Percentiles rank a stretch among this genome's conserved stretches.
Evolutionary conservation across 345 rosid genomes (phyloP).

Genomic region (Arabis hirsuta): DNA sequence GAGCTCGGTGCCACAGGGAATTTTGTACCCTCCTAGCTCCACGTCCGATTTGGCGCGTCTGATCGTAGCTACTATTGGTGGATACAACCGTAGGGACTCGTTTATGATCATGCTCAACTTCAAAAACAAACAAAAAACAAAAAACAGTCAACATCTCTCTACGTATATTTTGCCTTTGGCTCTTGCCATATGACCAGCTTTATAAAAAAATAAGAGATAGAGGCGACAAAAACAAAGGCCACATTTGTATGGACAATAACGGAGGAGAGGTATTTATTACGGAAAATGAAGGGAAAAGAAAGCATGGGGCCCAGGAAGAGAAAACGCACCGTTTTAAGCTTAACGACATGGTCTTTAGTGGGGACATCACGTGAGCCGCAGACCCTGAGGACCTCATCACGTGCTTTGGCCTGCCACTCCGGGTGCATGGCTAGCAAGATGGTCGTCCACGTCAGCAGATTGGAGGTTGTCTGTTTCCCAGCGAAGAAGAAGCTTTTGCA

Average conservation of each 20-base stretch:
- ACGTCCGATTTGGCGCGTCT: constrained; percentile 62
- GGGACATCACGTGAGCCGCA: constrained; percentile 83
- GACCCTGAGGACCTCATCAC: constrained; percentile 76
- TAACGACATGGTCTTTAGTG: constrained; percentile 69
- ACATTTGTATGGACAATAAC: too few relatives aligned
- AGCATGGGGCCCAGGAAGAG: constrained; percentile 8
- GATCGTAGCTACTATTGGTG: constrained; percentile 75
- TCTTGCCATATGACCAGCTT: too few relatives aligned
- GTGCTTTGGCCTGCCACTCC: constrained; percentile 85
- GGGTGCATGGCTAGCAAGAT: constrained; percentile 81
- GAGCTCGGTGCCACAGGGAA: constrained; percentile 73
- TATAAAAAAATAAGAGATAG: too few relatives aligned
- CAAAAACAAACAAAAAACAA: constrained; percentile 1
- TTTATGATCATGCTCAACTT: constrained; percentile 72
- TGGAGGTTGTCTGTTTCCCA: constrained; percentile 88
- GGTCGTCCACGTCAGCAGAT: constrained; percentile 83
- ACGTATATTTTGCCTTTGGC: not conserved
- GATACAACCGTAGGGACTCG: constrained; percentile 72
- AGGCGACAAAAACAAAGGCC: too few relatives aligned
- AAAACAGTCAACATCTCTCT: not conserved
- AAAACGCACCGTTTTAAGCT: constrained; percentile 70
- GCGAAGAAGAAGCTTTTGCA: constrained; percentile 95
- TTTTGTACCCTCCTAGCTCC: constrained; percentile 76
- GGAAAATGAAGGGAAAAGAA: constrained; percentile 8
- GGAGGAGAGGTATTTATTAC: not conserved